Conservation (phyloP, 495 filamentous ascomycete species). For the Lasiosphaeriaceae sp. region DNA sequence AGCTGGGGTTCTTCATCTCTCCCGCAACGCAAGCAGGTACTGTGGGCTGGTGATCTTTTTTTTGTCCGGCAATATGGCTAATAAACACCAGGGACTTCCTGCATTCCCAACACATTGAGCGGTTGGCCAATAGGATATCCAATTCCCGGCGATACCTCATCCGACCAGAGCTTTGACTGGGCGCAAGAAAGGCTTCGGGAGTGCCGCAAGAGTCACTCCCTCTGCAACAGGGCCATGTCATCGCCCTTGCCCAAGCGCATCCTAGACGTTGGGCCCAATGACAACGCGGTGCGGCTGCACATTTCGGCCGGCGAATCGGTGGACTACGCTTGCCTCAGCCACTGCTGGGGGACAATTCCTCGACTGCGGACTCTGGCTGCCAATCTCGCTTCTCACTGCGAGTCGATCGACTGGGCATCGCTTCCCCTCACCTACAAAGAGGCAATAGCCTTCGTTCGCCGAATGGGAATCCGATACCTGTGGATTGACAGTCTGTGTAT, state of each 20-base stretch:
- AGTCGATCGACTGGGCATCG: background rate
- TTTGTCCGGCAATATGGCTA: background rate
- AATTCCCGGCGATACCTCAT: background rate
- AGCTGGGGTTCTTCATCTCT: background rate
- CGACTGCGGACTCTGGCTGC: background rate
- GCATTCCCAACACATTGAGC: background rate
- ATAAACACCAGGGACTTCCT: background rate
- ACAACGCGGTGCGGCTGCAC: background rate
- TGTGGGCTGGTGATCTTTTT: background rate
- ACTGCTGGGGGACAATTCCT: background rate
- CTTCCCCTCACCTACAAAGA: background rate
- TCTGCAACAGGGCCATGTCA: background rate
- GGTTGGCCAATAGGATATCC: background rate
- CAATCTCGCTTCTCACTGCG: background rate
- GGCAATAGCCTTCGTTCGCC: background rate
- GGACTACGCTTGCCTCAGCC: background rate
- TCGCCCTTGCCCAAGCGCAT: background rate
- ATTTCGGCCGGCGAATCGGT: background rate
- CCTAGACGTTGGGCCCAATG: background rate
- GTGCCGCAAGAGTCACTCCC: background rate
- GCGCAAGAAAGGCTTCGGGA: background rate
- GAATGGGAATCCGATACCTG: background rate
- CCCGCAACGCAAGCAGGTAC: background rate
- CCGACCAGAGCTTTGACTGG: background rate
- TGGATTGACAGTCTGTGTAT: slow-evolving; percentile 4